Evolutionary conservation across 225 moss, liverwort and hornwort genomes (phyloP).

Genomic region (Sphagnum contortum): DNA sequence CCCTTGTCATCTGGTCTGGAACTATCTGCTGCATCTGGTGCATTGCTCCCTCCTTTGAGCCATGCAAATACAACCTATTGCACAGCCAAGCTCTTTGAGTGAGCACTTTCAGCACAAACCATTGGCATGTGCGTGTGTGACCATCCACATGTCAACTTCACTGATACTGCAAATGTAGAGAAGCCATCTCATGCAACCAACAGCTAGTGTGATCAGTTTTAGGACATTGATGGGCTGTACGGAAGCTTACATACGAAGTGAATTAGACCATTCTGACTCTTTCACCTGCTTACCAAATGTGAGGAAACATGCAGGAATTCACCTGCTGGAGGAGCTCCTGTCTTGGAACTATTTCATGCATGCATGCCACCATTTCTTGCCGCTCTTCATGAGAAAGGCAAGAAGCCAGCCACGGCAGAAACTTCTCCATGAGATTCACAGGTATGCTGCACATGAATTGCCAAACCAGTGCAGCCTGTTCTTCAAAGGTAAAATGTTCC

Average conservation of each 20-base stretch:
- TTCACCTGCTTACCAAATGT: neutral
- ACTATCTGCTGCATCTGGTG: slow-evolving; percentile 20
- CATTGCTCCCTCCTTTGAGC: slow-evolving; percentile 71
- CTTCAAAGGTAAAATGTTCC: slow-evolving; percentile 72
- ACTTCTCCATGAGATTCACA: slow-evolving; percentile 93
- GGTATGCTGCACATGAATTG: slow-evolving; percentile 98
- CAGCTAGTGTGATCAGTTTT: neutral
- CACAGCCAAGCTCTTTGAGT: slow-evolving; percentile 7
- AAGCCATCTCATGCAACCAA: neutral
- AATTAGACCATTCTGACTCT: neutral
- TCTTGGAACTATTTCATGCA: slow-evolving; percentile 83
- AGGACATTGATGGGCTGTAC: neutral
- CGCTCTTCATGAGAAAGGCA: slow-evolving; percentile 78
- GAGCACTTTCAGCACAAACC: neutral
- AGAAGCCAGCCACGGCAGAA: slow-evolving; percentile 92
- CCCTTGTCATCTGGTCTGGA: slow-evolving; percentile 24
- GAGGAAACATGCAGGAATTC: neutral
- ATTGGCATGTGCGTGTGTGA: too few relatives aligned
- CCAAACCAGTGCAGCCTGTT: slow-evolving; percentile 95
- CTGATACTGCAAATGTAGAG: neutral
- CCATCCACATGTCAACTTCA: neutral
- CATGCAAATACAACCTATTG: slow-evolving; percentile 85
- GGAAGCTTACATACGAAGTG: neutral
- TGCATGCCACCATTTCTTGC: slow-evolving; percentile 71
- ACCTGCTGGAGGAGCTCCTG: slow-evolving; percentile 96